Evolutionary conservation across 23 red algal genomes (phyloP).

Genomic region (Gracilaria domingensis): DNA sequence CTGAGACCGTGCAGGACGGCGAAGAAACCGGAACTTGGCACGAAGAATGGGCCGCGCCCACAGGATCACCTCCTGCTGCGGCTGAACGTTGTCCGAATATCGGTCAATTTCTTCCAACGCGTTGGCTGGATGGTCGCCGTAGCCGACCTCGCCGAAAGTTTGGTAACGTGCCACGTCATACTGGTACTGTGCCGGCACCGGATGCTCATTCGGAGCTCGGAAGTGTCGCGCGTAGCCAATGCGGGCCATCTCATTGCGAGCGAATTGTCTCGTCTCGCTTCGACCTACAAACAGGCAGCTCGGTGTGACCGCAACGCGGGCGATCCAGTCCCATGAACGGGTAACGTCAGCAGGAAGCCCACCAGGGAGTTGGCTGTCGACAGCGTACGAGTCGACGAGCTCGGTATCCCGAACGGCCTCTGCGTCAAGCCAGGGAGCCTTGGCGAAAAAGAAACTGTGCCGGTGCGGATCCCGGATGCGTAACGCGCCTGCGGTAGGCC

Average conservation of each 20-base stretch:
- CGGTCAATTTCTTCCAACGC: background rate
- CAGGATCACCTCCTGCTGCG: background rate
- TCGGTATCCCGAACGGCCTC: background rate
- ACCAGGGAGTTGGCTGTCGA: background rate
- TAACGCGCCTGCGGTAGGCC: background rate
- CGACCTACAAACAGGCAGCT: background rate
- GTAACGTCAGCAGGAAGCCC: background rate
- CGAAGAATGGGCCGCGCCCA: background rate
- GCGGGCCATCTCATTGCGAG: background rate
- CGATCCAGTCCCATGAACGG: slow-evolving; percentile 8
- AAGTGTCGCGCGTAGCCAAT: slow-evolving; percentile 4
- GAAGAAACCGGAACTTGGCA: slow-evolving; percentile 36
- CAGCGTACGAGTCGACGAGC: background rate
- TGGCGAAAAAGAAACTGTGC: background rate
- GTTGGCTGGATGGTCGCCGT: background rate
- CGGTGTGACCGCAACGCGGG: background rate
- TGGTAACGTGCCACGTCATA: slow-evolving; percentile 9
- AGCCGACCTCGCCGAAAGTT: slow-evolving; percentile 11
- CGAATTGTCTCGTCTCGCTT: background rate
- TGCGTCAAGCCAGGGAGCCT: background rate
- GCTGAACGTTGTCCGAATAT: background rate
- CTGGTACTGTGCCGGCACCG: background rate
- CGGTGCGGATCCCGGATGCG: background rate
- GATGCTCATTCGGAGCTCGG: slow-evolving; percentile 6
- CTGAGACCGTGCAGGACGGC: background rate